Evolutionary conservation across 2,329 filamentous ascomycete genomes (phyloP).

Genomic region (Verticillium tricorpus): DNA sequence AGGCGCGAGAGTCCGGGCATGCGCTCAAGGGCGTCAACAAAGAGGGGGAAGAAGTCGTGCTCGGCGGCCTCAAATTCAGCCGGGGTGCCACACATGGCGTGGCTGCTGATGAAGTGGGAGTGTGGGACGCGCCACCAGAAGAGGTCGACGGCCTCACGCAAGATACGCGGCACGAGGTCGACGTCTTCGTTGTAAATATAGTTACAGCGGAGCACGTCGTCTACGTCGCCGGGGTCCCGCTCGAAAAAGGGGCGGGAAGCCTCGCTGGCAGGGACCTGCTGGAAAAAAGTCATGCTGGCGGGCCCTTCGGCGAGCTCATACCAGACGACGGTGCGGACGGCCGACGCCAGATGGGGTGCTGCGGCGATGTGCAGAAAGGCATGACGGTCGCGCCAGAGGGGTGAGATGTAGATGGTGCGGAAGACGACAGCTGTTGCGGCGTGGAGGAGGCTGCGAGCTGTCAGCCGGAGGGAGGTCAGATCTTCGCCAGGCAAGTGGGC

Average conservation of each 20-base stretch:
- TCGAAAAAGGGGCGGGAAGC: not conserved
- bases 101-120: not conserved
- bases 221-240: not conserved
- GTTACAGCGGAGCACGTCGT: not conserved
- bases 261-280: not conserved
- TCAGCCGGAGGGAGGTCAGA: not conserved
- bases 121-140: not conserved
- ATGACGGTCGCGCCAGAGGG: not conserved
- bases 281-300: not conserved
- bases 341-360: not conserved
- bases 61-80: not conserved
- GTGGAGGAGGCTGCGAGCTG: not conserved
- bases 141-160: not conserved
- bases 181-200: not conserved
- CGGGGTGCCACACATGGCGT: not conserved
- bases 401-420: not conserved
- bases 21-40: not conserved
- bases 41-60: not conserved
- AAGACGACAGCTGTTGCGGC: not conserved
- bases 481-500: not conserved
- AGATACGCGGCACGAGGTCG: not conserved
- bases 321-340: not conserved
- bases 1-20: not conserved
- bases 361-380: not conserved
- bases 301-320: not conserved